Percentiles rank a stretch among this genome's conserved stretches.
These are phyloP conservation scores for Acer campestre DNA, from an alignment of 345 rosid species.

Conservation along the genomic window DNA sequence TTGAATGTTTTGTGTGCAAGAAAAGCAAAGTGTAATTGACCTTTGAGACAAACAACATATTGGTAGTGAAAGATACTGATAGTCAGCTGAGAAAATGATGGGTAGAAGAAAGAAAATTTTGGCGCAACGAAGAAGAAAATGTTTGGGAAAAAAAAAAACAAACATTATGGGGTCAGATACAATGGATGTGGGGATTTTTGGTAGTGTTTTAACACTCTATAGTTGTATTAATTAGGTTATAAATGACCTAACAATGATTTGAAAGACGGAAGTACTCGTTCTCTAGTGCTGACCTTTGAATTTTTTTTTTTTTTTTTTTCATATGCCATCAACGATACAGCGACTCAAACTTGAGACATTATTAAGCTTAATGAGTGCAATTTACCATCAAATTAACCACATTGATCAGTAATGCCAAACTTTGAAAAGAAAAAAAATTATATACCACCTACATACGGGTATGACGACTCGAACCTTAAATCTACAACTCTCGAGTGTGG, in stretches of 20 bases:
- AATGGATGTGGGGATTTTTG: background rate
- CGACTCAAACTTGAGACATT: too few species aligned
- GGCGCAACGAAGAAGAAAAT: background rate
- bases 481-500: too few species aligned
- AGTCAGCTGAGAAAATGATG: background rate
- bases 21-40: background rate
- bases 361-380: too few species aligned
- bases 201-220: background rate
- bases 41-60: background rate
- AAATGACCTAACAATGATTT: too few species aligned
- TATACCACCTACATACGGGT: too few species aligned
- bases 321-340: too few species aligned
- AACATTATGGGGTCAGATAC: background rate
- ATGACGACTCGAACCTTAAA: too few species aligned
- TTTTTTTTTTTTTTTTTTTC: too few species aligned
- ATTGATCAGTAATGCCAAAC: too few species aligned
- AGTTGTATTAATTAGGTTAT: background rate
- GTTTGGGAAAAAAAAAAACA: background rate
- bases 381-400: too few species aligned
- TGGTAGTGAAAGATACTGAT: background rate
- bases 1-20: background rate
- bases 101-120: background rate
- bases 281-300: background rate
- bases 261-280: background rate
- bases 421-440: too few species aligned